Percentiles rank a stretch among this genome's conserved stretches.
These are phyloP conservation scores for Colletotrichum lupini DNA, from an alignment of 2,329 filamentous ascomycete species.

Conservation along the genomic window DNA sequence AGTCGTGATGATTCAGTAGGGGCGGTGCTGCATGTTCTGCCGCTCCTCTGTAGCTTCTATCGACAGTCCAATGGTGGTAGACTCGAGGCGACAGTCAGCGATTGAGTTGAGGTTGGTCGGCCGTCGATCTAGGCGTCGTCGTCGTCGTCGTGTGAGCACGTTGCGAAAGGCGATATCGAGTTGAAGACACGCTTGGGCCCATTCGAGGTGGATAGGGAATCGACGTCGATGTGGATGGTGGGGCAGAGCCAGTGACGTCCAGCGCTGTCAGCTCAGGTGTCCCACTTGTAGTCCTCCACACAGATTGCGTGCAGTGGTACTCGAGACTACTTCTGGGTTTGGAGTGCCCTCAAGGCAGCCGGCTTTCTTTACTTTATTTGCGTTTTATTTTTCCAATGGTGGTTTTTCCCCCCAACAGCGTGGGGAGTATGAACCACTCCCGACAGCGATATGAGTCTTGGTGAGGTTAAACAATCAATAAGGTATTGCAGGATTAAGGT, in stretches of 20 bases:
- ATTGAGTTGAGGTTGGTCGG: neutral
- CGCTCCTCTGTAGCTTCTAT: neutral
- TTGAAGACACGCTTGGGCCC: slow-evolving; percentile 16
- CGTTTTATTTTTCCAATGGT: neutral
- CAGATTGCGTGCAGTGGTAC: neutral
- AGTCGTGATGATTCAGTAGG: neutral
- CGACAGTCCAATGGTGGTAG: neutral
- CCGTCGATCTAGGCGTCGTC: neutral
- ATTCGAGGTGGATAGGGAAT: slow-evolving; percentile 1
- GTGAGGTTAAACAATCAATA: neutral
- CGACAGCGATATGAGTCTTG: neutral
- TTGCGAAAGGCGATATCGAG: neutral
- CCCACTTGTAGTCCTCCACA: neutral
- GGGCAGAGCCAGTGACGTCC: slow-evolving; percentile 23
- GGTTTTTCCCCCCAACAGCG: neutral
- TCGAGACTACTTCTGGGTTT: neutral
- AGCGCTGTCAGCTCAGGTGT: neutral
- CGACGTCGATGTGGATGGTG: slow-evolving; percentile 14
- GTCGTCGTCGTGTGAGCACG: neutral
- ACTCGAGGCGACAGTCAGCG: neutral
- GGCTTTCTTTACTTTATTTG: neutral
- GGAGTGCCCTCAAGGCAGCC: neutral
- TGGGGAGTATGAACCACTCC: neutral
- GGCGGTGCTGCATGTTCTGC: slow-evolving; percentile 14
- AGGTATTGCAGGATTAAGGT: neutral